phyloP scores from a whole-genome alignment of 495 filamentous ascomycete genomes.

The Lindgomyces ingoldianus region DNA sequence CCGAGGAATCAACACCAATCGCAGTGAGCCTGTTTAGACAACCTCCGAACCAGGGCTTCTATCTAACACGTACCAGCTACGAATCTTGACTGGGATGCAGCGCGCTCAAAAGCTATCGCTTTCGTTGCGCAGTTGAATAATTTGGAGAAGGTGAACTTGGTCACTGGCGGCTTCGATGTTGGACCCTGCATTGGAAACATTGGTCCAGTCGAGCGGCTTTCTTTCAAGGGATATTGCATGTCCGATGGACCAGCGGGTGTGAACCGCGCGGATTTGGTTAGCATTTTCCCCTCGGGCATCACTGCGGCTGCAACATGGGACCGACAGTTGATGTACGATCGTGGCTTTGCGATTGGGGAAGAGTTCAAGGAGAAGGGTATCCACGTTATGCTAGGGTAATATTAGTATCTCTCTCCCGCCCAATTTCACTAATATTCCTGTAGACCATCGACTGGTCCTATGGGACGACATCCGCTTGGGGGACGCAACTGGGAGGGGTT shows the following conservation, averaged over 20 bases:
- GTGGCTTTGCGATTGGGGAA: slow-evolving; percentile 35
- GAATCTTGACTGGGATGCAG: slow-evolving; percentile 25
- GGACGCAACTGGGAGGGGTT: slow-evolving; percentile 64
- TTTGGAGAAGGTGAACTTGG: slow-evolving; percentile 62
- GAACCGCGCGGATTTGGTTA: slow-evolving; percentile 61
- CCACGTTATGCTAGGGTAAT: too few relatives aligned
- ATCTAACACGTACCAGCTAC: too few relatives aligned
- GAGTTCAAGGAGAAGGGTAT: slow-evolving; percentile 39
- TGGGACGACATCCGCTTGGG: slow-evolving; percentile 53
- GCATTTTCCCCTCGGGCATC: slow-evolving; percentile 40
- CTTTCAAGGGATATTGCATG: slow-evolving; percentile 64
- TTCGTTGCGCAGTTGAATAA: slow-evolving; percentile 60
- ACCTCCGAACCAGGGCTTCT: too few relatives aligned
- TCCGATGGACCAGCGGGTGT: slow-evolving; percentile 65
- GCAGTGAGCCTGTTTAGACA: too few relatives aligned
- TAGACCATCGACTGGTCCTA: slow-evolving; percentile 59
- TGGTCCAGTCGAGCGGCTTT: slow-evolving; percentile 54
- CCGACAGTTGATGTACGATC: slow-evolving; percentile 29
- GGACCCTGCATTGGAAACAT: slow-evolving; percentile 55
- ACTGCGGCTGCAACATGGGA: slow-evolving; percentile 33
- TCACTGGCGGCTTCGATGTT: slow-evolving; percentile 44
- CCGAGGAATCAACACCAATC: too few relatives aligned
- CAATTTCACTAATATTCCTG: too few relatives aligned
- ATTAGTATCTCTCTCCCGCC: slow-evolving; percentile 53
- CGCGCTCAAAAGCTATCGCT: slow-evolving; percentile 48